Evolutionary conservation across 208 protist species (phyloP).

Genomic region (Blastocrithidia nonstop): DNA sequence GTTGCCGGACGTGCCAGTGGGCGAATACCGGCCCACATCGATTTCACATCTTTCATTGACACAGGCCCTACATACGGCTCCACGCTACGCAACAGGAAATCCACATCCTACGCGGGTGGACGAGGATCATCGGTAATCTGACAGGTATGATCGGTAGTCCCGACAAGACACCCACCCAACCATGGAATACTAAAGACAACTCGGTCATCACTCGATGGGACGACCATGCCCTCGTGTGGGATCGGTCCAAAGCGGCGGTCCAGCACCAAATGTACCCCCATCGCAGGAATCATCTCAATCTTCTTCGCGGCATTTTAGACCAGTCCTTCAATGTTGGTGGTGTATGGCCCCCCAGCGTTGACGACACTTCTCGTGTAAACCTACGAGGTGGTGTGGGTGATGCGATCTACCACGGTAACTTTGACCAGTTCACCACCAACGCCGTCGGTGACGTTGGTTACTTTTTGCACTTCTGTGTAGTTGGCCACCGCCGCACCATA

Average conservation of each 20-base stretch:
- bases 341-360: conserved; percentile 85
- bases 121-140: conserved; percentile 45
- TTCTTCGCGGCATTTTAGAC: conserved; percentile 17
- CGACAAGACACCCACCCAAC: conserved; percentile 86
- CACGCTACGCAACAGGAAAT: conserved; percentile 75
- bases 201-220: conserved; percentile 86
- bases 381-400: conserved; percentile 42
- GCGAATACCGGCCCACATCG: conserved; percentile 77
- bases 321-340: conserved; percentile 68
- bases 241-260: conserved; percentile 62
- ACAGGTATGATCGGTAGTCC: conserved; percentile 83
- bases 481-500: conserved; percentile 88
- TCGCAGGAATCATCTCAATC: conserved; percentile 48
- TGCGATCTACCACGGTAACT: conserved; percentile 54
- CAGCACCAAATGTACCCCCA: conserved; percentile 80
- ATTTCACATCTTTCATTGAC: conserved; percentile 43
- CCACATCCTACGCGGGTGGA: conserved; percentile 49
- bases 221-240: conserved; percentile 61
- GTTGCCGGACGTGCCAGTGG: conserved; percentile 31
- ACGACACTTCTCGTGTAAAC: conserved; percentile 82
- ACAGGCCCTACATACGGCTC: conserved; percentile 44
- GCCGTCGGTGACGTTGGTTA: conserved; percentile 27
- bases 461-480: conserved; percentile 66
- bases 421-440: conserved; percentile 29
- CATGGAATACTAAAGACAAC: conserved; percentile 89